These are phyloP conservation scores for Cutaneotrichosporon cyanovorans DNA, from an alignment of 1,284 basidiomycete genomes.

Conservation along the genomic window DNA sequence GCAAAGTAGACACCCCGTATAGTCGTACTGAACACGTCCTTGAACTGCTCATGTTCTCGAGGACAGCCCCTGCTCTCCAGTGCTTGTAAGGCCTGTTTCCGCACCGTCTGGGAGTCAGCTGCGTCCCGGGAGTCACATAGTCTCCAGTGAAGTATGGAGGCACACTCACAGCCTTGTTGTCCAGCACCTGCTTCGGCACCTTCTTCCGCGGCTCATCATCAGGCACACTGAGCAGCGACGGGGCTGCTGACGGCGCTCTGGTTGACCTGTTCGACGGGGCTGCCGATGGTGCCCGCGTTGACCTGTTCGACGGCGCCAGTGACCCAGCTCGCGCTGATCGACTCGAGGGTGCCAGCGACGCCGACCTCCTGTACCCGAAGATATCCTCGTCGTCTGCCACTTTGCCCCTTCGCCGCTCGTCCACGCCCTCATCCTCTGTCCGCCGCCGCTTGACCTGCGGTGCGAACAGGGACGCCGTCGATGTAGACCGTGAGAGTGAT, in stretches of 20 bases:
- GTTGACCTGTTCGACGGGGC: background rate
- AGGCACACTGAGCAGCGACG: background rate
- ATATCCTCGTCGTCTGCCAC: conserved; percentile 31
- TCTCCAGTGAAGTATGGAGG: too few species aligned
- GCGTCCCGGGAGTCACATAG: too few species aligned
- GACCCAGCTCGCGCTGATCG: background rate
- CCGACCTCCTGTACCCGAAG: conserved; percentile 16
- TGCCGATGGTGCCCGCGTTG: background rate
- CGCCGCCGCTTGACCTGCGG: conserved; percentile 30
- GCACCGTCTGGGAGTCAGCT: conserved; percentile 26
- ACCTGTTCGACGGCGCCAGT: background rate
- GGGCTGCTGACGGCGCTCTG: conserved; percentile 5
- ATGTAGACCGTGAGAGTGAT: conserved; percentile 19
- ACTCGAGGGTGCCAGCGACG: too few species aligned
- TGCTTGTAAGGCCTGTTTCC: conserved; percentile 34
- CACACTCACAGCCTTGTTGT: conserved; percentile 7
- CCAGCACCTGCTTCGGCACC: conserved; percentile 19
- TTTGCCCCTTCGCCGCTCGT: conserved; percentile 10
- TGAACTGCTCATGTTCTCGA: conserved; percentile 33
- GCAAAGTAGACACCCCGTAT: conserved; percentile 41
- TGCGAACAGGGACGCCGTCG: conserved; percentile 35
- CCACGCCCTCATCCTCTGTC: conserved; percentile 12
- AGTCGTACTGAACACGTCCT: conserved; percentile 37
- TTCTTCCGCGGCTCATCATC: background rate
- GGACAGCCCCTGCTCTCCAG: conserved; percentile 29